phyloP scores from a whole-genome alignment of 2,329 filamentous ascomycete genomes.

The Epichloe festucae region DNA sequence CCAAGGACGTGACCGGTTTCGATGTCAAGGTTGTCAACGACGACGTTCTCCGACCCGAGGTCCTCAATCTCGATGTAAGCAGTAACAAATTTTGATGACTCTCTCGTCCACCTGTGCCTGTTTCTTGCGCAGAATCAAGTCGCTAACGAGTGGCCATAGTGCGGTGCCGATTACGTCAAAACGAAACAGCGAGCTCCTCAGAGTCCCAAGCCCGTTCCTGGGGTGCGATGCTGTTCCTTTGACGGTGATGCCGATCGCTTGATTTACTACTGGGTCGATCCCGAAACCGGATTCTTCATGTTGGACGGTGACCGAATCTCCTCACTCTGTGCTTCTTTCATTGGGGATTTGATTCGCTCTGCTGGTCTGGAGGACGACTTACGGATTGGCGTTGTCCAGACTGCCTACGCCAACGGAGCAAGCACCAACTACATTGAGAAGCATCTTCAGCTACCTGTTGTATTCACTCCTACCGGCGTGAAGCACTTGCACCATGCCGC shows the following conservation, averaged over 20 bases:
- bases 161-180: slow-evolving; percentile 94
- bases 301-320: slow-evolving; percentile 95
- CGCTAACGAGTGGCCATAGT: slow-evolving; percentile 34
- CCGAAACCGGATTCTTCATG: slow-evolving; percentile 73
- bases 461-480: slow-evolving; percentile 89
- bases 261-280: slow-evolving; percentile 86
- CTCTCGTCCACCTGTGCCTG: not conserved
- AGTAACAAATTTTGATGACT: not conserved
- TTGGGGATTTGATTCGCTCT: slow-evolving; percentile 72
- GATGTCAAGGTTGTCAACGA: slow-evolving; percentile 86
- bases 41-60: slow-evolving; percentile 78
- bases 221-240: slow-evolving; percentile 75
- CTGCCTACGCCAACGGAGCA: slow-evolving; percentile 92
- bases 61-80: slow-evolving; percentile 74
- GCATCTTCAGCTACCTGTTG: slow-evolving; percentile 74
- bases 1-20: slow-evolving; percentile 54
- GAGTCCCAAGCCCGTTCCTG: slow-evolving; percentile 60
- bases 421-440: slow-evolving; percentile 87
- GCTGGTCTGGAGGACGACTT: slow-evolving; percentile 69
- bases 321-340: slow-evolving; percentile 84
- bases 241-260: slow-evolving; percentile 94
- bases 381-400: slow-evolving; percentile 90
- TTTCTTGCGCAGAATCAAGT: not conserved
- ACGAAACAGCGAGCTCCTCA: slow-evolving; percentile 87
- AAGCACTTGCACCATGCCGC: slow-evolving; percentile 98